Percentiles rank a stretch among this genome's conserved stretches.
These are phyloP conservation scores for Canariomyces notabilis DNA, from an alignment of 2,329 filamentous ascomycete genomes.

Conservation along the genomic window DNA sequence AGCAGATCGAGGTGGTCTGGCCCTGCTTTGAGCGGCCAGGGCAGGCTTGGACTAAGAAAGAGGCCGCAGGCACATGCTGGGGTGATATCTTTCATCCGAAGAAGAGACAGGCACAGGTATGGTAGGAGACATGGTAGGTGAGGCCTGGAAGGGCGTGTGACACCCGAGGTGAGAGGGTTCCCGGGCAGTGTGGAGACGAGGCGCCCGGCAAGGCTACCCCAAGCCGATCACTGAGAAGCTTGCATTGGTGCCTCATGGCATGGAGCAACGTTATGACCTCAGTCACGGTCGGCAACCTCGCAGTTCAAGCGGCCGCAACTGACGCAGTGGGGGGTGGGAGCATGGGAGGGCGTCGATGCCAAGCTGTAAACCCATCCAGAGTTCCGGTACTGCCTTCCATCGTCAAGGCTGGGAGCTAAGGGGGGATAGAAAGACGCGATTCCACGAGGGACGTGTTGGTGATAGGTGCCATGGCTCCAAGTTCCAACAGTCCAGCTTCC, in stretches of 20 bases:
- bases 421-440: too few species aligned
- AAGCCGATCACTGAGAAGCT: constrained; percentile 5
- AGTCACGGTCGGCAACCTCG: not conserved
- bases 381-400: too few species aligned
- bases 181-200: constrained; percentile 4
- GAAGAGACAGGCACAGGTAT: too few species aligned
- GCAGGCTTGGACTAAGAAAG: constrained; percentile 11
- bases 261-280: not conserved
- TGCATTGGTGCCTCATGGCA: constrained; percentile 2
- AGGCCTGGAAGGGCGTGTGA: too few species aligned
- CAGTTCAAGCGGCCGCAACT: constrained; percentile 7
- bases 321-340: too few species aligned
- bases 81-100: constrained; percentile 3
- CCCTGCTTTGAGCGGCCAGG: constrained; percentile 7
- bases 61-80: constrained; percentile 7
- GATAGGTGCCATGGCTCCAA: too few species aligned
- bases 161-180: constrained; percentile 2
- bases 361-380: too few species aligned
- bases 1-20: constrained; percentile 9
- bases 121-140: not conserved
- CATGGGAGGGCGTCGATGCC: too few species aligned
- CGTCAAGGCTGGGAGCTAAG: too few species aligned
- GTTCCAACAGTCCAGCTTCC: too few species aligned
- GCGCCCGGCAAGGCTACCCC: constrained; percentile 8
- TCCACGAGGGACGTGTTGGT: too few species aligned